phyloP scores from a whole-genome alignment of 176 grass and related monocot genomes.

The Carex littledalei region DNA sequence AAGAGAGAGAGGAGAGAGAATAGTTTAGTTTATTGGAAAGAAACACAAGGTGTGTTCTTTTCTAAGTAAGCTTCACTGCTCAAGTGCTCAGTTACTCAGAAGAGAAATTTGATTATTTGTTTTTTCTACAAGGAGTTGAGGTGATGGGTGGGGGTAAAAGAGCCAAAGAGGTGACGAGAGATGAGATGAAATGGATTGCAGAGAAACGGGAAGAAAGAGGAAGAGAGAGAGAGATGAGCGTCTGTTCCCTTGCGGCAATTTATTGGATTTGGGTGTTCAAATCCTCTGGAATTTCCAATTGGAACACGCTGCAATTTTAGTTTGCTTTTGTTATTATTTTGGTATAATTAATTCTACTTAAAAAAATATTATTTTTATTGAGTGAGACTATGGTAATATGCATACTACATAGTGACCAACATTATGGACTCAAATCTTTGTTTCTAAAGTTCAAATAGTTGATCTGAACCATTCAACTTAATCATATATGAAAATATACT shows the following conservation, averaged over 20 bases:
- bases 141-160: neutral
- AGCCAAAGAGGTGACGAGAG: neutral
- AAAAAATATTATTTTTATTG: neutral
- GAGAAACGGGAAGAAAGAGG: neutral
- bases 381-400: too few relatives aligned
- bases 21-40: neutral
- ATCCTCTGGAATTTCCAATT: neutral
- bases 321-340: neutral
- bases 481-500: too few relatives aligned
- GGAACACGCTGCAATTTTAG: neutral
- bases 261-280: slow-evolving; percentile 11
- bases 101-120: slow-evolving; percentile 5
- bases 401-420: too few relatives aligned
- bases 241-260: neutral
- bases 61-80: neutral
- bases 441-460: too few relatives aligned
- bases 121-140: neutral
- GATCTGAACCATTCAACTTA: too few relatives aligned
- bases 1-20: neutral
- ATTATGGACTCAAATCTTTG: too few relatives aligned
- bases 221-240: neutral
- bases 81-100: neutral
- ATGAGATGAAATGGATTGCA: neutral
- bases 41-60: slow-evolving; percentile 1
- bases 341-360: neutral